Conservation (phyloP, 768 basidiomycete genomes). For the Collybia sordida region DNA sequence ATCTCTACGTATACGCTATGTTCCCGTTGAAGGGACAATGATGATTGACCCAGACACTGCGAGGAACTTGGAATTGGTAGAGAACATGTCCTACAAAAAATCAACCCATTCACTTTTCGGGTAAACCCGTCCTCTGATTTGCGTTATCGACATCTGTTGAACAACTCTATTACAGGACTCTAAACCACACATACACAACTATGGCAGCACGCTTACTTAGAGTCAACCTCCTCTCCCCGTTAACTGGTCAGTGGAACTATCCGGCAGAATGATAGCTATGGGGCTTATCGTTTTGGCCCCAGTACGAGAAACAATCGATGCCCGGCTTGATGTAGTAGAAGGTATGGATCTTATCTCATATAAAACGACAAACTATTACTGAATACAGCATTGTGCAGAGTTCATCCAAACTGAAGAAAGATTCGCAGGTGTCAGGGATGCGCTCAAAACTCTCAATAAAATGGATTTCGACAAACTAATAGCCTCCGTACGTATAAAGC, state of each 20-base stretch:
- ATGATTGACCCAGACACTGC: slow-evolving; percentile 91
- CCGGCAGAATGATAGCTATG: too few relatives aligned
- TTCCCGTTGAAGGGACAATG: slow-evolving; percentile 88
- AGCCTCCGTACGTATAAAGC: slow-evolving; percentile 46
- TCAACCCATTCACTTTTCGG: slow-evolving; percentile 78
- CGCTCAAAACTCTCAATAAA: slow-evolving; percentile 70
- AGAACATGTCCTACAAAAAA: slow-evolving; percentile 67
- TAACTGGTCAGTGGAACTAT: slow-evolving; percentile 51
- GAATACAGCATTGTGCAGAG: slow-evolving; percentile 41
- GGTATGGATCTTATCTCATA: slow-evolving; percentile 39
- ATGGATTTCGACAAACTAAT: slow-evolving; percentile 90
- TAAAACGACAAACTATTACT: background rate
- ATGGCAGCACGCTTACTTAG: slow-evolving; percentile 86
- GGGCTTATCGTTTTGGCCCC: background rate
- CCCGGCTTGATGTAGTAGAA: slow-evolving; percentile 85
- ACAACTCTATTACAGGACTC: slow-evolving; percentile 37
- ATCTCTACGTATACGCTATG: slow-evolving; percentile 74
- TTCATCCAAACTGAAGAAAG: slow-evolving; percentile 74
- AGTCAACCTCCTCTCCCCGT: slow-evolving; percentile 79
- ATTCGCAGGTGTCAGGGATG: slow-evolving; percentile 66
- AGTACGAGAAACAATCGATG: slow-evolving; percentile 70
- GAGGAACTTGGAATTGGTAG: slow-evolving; percentile 85
- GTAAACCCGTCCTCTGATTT: slow-evolving; percentile 35
- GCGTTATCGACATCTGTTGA: background rate
- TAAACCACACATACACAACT: slow-evolving; percentile 85